phyloP scores from a whole-genome alignment of 306 rosid species.

The Citrullus mucosospermus region DNA sequence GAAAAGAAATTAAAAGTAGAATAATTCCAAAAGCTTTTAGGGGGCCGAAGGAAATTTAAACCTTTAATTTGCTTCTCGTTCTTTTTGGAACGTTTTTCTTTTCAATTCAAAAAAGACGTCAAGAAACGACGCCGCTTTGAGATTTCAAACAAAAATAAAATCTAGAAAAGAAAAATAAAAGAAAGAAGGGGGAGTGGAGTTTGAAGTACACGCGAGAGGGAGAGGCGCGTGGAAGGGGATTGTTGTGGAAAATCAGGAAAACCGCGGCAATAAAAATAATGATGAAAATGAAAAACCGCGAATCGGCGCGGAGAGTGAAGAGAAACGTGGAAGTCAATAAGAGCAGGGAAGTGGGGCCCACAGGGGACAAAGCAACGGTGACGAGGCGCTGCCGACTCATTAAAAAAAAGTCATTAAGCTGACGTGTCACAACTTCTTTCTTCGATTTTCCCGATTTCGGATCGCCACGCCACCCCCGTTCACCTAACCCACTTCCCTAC shows the following conservation, averaged over 20 bases:
- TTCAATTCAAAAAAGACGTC: neutral
- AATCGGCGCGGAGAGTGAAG: neutral
- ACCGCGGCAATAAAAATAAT: neutral
- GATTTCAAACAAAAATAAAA: too few relatives aligned
- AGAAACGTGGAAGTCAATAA: neutral
- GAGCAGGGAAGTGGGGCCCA: constrained; percentile 18
- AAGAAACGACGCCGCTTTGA: neutral
- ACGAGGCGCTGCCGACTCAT: constrained; percentile 36
- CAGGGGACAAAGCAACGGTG: constrained; percentile 15
- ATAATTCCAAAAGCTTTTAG: neutral
- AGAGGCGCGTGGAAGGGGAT: neutral
- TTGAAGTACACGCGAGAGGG: neutral
- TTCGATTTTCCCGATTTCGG: constrained; percentile 21
- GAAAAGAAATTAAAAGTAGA: neutral
- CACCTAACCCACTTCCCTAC: neutral
- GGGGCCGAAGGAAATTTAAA: neutral
- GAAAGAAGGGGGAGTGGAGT: neutral
- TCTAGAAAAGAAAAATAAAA: too few relatives aligned
- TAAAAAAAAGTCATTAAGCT: neutral
- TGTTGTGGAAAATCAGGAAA: neutral
- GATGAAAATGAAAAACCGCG: neutral
- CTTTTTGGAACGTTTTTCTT: neutral
- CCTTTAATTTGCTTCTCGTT: neutral
- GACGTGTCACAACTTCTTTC: constrained; percentile 4
- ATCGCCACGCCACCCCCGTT: constrained; percentile 38